Conservation (phyloP, 1,284 basidiomycete species). For the Malassezia japonica region DNA sequence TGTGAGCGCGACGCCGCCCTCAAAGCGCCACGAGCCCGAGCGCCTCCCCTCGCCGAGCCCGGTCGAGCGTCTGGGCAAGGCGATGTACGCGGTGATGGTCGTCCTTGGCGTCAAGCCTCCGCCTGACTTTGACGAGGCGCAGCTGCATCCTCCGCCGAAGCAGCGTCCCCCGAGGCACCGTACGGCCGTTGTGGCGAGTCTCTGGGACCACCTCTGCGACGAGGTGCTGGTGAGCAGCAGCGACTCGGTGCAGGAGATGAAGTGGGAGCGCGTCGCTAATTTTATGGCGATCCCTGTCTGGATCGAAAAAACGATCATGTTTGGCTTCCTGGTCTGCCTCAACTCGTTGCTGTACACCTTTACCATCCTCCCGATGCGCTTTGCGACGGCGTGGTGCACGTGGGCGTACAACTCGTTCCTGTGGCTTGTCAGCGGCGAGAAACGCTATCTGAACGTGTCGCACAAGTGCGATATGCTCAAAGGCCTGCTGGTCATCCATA, state of each 20-base stretch:
- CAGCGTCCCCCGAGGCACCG: neutral
- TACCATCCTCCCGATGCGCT: conserved; percentile 86
- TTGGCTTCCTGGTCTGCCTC: conserved; percentile 85
- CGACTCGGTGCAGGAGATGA: conserved; percentile 81
- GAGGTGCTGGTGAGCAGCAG: conserved; percentile 73
- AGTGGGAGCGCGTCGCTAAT: conserved; percentile 96
- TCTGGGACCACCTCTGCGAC: conserved; percentile 85
- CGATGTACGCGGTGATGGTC: conserved; percentile 5
- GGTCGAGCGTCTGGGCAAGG: neutral
- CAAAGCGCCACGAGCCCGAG: no score
- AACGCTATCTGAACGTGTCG: conserved; percentile 50
- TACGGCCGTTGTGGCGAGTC: conserved; percentile 50
- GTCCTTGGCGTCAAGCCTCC: conserved; percentile 11
- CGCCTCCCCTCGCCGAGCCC: neutral
- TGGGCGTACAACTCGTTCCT: conserved; percentile 24
- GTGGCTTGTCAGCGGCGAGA: conserved; percentile 28
- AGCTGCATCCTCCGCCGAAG: neutral
- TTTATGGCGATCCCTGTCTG: conserved; percentile 86
- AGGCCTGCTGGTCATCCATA: conserved; percentile 64
- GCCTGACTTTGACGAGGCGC: neutral
- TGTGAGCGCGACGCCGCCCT: neutral
- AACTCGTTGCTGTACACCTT: conserved; percentile 98
- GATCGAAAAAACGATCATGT: conserved; percentile 88
- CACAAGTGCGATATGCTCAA: conserved; percentile 86
- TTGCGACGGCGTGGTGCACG: conserved; percentile 38